Evolutionary conservation across 768 basidiomycete species (phyloP).

Genomic region (Suillus discolor): DNA sequence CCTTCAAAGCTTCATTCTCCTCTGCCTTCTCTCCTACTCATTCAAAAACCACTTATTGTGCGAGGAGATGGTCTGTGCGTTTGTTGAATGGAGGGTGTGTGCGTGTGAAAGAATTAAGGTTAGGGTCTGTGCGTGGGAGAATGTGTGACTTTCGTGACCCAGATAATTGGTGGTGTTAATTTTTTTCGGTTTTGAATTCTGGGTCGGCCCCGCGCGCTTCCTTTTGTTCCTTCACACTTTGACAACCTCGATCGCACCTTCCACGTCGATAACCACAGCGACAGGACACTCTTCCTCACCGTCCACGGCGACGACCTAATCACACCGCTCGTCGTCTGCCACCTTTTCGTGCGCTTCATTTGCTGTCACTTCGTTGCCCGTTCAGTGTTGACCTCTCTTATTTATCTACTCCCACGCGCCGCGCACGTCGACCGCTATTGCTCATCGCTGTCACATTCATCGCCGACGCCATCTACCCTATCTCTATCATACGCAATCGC

Average conservation of each 20-base stretch:
- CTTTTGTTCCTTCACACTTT: constrained; percentile 45
- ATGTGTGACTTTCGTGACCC: constrained; percentile 34
- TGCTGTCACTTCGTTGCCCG: constrained; percentile 25
- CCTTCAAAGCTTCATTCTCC: not conserved
- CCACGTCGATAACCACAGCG: constrained; percentile 48
- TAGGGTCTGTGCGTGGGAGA: constrained; percentile 50
- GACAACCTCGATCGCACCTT: constrained; percentile 46
- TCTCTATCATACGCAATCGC: constrained; percentile 31
- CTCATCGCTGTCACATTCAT: constrained; percentile 20
- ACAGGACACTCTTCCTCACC: constrained; percentile 42
- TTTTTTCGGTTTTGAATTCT: constrained; percentile 40
- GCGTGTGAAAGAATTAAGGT: constrained; percentile 38
- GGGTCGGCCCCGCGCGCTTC: constrained; percentile 49
- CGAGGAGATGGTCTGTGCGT: constrained; percentile 6
- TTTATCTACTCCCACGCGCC: constrained; percentile 48
- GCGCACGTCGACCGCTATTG: constrained; percentile 27
- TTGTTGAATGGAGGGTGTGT: constrained; percentile 24
- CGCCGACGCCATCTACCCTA: constrained; percentile 30
- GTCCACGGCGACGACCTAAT: constrained; percentile 34
- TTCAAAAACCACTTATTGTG: not conserved
- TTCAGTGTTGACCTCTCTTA: constrained; percentile 26
- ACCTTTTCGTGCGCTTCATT: constrained; percentile 24
- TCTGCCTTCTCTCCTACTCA: not conserved
- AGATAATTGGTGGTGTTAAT: constrained; percentile 42
- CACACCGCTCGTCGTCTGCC: constrained; percentile 21